Base-by-base conservation (phyloP, 163 green algal species). In the Chlorella variabilis region DNA sequence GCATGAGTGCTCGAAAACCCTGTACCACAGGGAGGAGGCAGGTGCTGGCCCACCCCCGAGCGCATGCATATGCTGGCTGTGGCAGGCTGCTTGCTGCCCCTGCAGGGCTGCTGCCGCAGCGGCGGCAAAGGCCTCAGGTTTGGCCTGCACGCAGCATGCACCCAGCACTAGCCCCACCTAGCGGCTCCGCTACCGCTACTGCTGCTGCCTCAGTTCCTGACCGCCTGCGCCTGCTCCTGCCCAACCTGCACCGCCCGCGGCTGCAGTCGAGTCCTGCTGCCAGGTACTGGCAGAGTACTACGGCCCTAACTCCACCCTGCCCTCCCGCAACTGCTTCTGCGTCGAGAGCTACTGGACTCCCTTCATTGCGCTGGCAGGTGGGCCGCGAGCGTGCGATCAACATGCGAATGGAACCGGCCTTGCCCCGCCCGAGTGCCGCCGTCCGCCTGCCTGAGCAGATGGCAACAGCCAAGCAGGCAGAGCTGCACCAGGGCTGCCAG, bases 251-350 rank as follows among this genome's bases (percentile, higher is more conserved):
- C 59, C 29, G 59, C 29, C 59, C 27, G 18, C 29, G 4, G 5
- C 41, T 63, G 82, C 82, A 86, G 82, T 67, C 1, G 74, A 83
- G 48, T 29, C 51, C 0, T 82, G 83, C 67, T 84, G 77, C 68
- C 1, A 18, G 2, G 58, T 56, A 2, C 11, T 87, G 27, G 58
- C 58, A 3, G 41, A 69, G 3, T 75, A 62, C 27, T 87, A 84
- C 33, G 83, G 83, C 7, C 58, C 76, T 31, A 81, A 82, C 61
- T 87, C 83, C 34, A 84, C 56, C 1, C 41, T 39, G 4, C 70
- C 83, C 8, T 75, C 83, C 31, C 25, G 42, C 45, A 82, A 87
- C 77, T 87, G 83, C 68, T 87, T 83, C 48, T 87, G 83, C 31
- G 58, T 75, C 2, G 48, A 58, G 6, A 27, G 38, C 27, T 87